A percentile compares a stretch with the other conserved stretches of the same genome.
These are phyloP conservation scores for Myrica gale DNA, from an alignment of 306 rosid genomes.

Conservation along the genomic window DNA sequence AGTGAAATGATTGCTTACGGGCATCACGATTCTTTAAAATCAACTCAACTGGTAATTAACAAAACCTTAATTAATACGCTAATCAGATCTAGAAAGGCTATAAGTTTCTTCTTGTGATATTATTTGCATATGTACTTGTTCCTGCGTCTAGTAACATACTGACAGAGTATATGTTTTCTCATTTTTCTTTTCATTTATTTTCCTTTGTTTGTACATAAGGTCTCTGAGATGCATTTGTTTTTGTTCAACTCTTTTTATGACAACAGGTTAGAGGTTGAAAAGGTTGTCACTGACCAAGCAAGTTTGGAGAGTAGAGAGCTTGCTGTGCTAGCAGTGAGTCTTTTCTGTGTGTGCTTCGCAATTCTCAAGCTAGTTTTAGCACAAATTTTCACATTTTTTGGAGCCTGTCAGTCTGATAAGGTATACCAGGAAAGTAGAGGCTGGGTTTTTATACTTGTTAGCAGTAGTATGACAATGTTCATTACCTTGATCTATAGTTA, in stretches of 20 bases:
- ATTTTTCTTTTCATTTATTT: not conserved
- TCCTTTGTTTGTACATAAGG: not conserved
- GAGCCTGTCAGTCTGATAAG: conserved; percentile 38
- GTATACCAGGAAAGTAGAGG: conserved; percentile 49
- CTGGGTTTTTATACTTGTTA: conserved; percentile 63
- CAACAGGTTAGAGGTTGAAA: conserved; percentile 59
- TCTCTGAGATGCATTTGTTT: conserved; percentile 1
- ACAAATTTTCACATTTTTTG: conserved; percentile 35
- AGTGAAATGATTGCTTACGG: not conserved
- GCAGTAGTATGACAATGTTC: conserved; percentile 56
- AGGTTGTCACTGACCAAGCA: conserved; percentile 54
- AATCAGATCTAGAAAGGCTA: not conserved
- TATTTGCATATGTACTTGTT: not conserved
- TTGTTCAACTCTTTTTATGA: conserved; percentile 2
- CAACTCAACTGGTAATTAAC: not conserved
- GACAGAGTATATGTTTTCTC: not conserved
- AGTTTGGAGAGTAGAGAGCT: conserved; percentile 64
- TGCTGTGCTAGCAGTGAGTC: conserved; percentile 61
- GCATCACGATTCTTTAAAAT: not conserved
- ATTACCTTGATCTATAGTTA: conserved; percentile 56
- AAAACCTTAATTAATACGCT: not conserved
- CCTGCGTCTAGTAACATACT: not conserved
- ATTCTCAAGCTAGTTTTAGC: conserved; percentile 52
- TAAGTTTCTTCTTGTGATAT: not conserved
- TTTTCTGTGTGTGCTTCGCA: conserved; percentile 58